Percentiles rank a stretch among this genome's conserved stretches.
These are phyloP conservation scores for Scutellaria minor DNA, from an alignment of 257 asterid species.

Conservation along the genomic window DNA sequence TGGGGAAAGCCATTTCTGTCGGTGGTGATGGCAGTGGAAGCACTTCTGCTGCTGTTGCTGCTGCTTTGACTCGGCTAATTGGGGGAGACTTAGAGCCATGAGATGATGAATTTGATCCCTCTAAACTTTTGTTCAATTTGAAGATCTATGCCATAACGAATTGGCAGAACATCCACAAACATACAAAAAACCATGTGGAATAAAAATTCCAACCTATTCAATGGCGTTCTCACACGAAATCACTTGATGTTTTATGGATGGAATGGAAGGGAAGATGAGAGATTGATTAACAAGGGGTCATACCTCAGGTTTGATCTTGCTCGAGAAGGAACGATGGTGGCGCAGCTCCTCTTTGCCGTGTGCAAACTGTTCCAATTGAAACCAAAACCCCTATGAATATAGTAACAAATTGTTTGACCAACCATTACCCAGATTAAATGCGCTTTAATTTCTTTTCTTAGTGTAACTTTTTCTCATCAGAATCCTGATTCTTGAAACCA, in stretches of 20 bases:
- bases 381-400: constrained; percentile 6
- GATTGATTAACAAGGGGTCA: constrained; percentile 15
- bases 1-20: constrained; percentile 34
- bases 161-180: constrained; percentile 31
- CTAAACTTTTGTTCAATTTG: constrained; percentile 43
- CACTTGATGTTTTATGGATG: constrained; percentile 5
- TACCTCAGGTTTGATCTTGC: constrained; percentile 64
- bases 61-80: constrained; percentile 41
- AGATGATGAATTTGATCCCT: constrained; percentile 49
- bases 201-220: constrained; percentile 23
- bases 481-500: constrained; percentile 1
- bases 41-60: constrained; percentile 32
- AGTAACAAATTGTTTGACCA: constrained; percentile 21
- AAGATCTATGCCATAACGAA: constrained; percentile 51
- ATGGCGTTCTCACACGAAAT: background rate
- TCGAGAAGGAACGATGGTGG: constrained; percentile 38
- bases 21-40: constrained; percentile 30
- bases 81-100: constrained; percentile 50
- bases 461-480: background rate
- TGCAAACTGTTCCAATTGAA: constrained; percentile 54
- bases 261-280: constrained; percentile 9
- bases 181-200: constrained; percentile 40
- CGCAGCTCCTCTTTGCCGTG: constrained; percentile 66
- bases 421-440: background rate
- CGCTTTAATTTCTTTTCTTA: constrained; percentile 12